phyloP scores from a whole-genome alignment of 257 asterid genomes.

The Cordia subcordata region DNA sequence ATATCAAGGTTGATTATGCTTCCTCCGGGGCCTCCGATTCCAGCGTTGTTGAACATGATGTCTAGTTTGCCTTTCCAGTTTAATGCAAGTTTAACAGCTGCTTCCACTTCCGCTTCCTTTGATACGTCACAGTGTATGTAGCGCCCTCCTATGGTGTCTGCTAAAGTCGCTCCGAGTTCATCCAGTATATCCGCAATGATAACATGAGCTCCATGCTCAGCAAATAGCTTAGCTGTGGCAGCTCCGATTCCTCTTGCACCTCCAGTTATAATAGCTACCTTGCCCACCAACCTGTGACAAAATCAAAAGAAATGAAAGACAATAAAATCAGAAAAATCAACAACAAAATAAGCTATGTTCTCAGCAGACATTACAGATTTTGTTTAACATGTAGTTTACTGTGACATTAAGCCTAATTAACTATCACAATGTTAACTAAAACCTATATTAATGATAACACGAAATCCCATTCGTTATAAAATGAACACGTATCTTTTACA shows the following conservation, averaged over 20 bases:
- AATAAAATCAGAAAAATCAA: not conserved
- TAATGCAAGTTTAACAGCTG: conserved; percentile 39
- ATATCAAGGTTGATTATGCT: conserved; percentile 62
- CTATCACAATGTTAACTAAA: too few species aligned
- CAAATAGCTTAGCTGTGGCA: conserved; percentile 56
- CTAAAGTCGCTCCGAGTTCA: conserved; percentile 39
- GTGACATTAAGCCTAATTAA: too few species aligned
- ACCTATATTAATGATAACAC: too few species aligned
- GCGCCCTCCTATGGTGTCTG: conserved; percentile 42
- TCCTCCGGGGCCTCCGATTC: conserved; percentile 64
- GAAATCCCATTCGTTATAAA: too few species aligned
- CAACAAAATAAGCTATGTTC: not conserved
- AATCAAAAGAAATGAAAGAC: not conserved
- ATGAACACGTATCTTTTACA: too few species aligned
- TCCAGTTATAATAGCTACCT: conserved; percentile 78
- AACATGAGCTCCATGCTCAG: conserved; percentile 57
- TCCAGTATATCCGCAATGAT: conserved; percentile 68
- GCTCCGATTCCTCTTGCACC: conserved; percentile 92
- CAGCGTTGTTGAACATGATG: conserved; percentile 84
- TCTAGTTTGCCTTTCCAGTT: conserved; percentile 67
- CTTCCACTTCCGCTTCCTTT: conserved; percentile 47
- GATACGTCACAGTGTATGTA: conserved; percentile 71
- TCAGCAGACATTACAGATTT: too few species aligned
- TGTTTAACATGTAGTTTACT: too few species aligned
- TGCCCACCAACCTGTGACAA: conserved; percentile 36